Base-by-base conservation (phyloP, 2,329 filamentous ascomycete species). In the Ophiosphaerella korrae region DNA sequence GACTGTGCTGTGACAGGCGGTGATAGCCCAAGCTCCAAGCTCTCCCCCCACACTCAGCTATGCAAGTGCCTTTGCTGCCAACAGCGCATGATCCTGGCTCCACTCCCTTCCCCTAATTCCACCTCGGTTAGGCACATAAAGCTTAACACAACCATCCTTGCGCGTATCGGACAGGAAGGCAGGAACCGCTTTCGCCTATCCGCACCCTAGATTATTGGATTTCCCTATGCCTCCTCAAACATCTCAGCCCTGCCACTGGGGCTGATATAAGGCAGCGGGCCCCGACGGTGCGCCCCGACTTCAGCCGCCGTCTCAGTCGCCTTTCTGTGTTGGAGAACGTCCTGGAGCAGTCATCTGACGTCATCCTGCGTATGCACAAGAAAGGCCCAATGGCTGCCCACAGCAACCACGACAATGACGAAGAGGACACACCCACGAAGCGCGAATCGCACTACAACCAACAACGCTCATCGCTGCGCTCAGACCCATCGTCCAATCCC, bases 391-490 rank as follows among this genome's bases (percentile, higher is more conserved):
- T 42, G 39, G 36, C 36, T 32, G 24, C 31, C 16, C 18, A 42
- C 26, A 44, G 9, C 36, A 70, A 67, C 64, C 54, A 60, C 43
- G 60, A 68, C 48, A 54, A 50, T 46, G 21, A 26, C 38, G 26
- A 35, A 29, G 62, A 70, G 31, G 60, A 62, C 18, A 48, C 57
- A 7, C 40, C 39, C 5, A 58, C 59, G 12, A 59, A 53, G 48
- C 67, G 68, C 57, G 59, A 67, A 7, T 60, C 52, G 36, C 65
- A 72, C 52, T 73, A 66, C 59, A 67, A 66, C 57, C 64, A 70
- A 45, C 70, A 73, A 55, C 69, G 69, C 55, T 72, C 71, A 3
- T 71, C 68, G 62, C 40, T 66, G 52, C 39, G 65, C 62, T 44
- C 54, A 45, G 6, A 39, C 47, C 47, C 34, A 5, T 63, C 63